phyloP scores from a whole-genome alignment of 208 protist species.

The Lotmaria passim region DNA sequence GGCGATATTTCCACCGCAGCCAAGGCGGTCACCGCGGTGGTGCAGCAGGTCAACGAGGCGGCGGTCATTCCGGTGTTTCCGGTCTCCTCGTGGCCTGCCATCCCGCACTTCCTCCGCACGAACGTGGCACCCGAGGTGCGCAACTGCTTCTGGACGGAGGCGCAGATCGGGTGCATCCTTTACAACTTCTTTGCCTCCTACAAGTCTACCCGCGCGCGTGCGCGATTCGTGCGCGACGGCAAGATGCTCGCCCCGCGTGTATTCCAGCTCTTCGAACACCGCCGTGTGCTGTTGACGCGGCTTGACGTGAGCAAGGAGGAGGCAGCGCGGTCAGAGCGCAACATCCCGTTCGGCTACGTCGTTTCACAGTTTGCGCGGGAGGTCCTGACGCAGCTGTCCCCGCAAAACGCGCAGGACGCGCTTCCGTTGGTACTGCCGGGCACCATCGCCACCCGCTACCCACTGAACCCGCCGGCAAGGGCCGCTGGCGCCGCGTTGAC shows the following conservation, averaged over 20 bases:
- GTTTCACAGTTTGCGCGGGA: constrained; percentile 50
- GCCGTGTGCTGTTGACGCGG: constrained; percentile 32
- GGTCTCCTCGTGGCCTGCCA: constrained; percentile 43
- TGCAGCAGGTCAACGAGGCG: constrained; percentile 34
- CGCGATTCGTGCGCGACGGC: constrained; percentile 51
- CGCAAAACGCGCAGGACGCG: constrained; percentile 8
- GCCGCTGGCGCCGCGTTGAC: background rate
- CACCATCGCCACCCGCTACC: constrained; percentile 20
- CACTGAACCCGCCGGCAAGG: constrained; percentile 6
- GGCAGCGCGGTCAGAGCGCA: constrained; percentile 41
- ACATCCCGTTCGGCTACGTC: constrained; percentile 72
- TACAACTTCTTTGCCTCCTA: constrained; percentile 59
- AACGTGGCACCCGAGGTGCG: constrained; percentile 44
- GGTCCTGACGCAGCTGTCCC: constrained; percentile 40
- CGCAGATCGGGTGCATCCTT: constrained; percentile 45
- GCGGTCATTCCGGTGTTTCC: constrained; percentile 63
- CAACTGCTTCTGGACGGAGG: constrained; percentile 68
- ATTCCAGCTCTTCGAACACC: constrained; percentile 64
- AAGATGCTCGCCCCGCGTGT: constrained; percentile 72
- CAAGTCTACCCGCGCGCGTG: constrained; percentile 32
- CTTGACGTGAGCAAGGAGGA: constrained; percentile 66
- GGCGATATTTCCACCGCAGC: background rate
- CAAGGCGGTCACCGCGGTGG: constrained; percentile 40
- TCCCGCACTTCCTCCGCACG: constrained; percentile 83
- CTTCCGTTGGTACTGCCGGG: constrained; percentile 41